Evolutionary conservation across 2,329 filamentous ascomycete genomes (phyloP).

Genomic region (Hymenoscyphus occultus): DNA sequence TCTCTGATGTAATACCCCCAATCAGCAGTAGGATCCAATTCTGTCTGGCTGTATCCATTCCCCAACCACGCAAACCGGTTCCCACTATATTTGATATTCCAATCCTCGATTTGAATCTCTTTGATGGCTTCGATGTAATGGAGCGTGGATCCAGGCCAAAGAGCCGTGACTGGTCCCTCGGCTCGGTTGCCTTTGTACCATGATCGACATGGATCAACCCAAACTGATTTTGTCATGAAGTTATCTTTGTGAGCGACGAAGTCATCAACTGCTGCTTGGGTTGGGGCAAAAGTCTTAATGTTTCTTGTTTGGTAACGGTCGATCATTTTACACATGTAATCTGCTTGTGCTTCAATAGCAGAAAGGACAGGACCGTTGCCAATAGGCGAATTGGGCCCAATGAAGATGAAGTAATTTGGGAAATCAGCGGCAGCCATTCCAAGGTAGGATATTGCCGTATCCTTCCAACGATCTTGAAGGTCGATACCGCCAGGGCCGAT

Average conservation of each 20-base stretch:
- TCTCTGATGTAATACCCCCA: slow-evolving; percentile 41
- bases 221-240: slow-evolving; percentile 47
- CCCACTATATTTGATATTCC: slow-evolving; percentile 41
- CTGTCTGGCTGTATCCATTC: slow-evolving; percentile 42
- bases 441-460: slow-evolving; percentile 25
- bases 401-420: slow-evolving; percentile 34
- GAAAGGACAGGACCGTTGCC: slow-evolving; percentile 42
- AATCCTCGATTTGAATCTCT: slow-evolving; percentile 47
- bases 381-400: slow-evolving; percentile 43
- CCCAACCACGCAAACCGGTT: slow-evolving; percentile 42
- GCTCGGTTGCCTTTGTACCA: slow-evolving; percentile 40
- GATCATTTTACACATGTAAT: slow-evolving; percentile 50
- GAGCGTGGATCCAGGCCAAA: slow-evolving; percentile 46
- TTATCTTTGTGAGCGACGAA: slow-evolving; percentile 47
- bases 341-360: slow-evolving; percentile 46
- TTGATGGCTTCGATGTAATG: slow-evolving; percentile 49
- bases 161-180: slow-evolving; percentile 38
- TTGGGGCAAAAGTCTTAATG: slow-evolving; percentile 45
- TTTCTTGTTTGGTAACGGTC: slow-evolving; percentile 49
- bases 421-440: slow-evolving; percentile 20
- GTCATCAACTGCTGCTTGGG: slow-evolving; percentile 46
- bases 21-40: slow-evolving; percentile 41
- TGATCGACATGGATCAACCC: slow-evolving; percentile 43
- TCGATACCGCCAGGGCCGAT: slow-evolving; percentile 21
- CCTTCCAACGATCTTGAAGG: slow-evolving; percentile 25